A percentile compares a stretch with the other conserved stretches of the same genome.
phyloP scores from a whole-genome alignment of 176 grass and related monocot species.

The Hordeum marinum region DNA sequence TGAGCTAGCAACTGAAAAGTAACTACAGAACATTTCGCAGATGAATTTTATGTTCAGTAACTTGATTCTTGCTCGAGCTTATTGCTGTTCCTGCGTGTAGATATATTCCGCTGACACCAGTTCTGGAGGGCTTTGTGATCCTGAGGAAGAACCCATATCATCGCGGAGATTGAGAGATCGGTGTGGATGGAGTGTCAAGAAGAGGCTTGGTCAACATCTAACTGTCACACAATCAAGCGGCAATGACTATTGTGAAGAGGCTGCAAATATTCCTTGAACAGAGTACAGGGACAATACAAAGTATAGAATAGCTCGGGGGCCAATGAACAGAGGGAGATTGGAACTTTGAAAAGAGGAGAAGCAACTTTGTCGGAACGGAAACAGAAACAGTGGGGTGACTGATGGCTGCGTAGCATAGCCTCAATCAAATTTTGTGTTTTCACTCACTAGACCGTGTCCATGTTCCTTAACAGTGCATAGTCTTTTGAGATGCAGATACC shows the following conservation, averaged over 20 bases:
- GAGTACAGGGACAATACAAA: background rate
- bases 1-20: slow-evolving; percentile 93
- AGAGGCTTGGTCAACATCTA: background rate
- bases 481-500: background rate
- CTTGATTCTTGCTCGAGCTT: background rate
- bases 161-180: slow-evolving; percentile 41
- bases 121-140: slow-evolving; percentile 95
- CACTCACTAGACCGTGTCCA: background rate
- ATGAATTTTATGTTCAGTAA: background rate
- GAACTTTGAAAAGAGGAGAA: background rate
- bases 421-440: background rate
- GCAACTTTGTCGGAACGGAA: background rate
- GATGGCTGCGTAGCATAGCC: background rate
- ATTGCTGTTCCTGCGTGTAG: slow-evolving; percentile 28
- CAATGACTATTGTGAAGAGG: background rate
- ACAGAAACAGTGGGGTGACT: background rate
- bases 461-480: background rate
- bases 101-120: slow-evolving; percentile 59
- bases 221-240: no score
- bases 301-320: no score
- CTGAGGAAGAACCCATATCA: slow-evolving; percentile 92
- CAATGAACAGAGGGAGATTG: background rate
- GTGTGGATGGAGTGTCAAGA: background rate
- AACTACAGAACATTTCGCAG: background rate
- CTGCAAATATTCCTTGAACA: background rate